Conservation (phyloP, 768 basidiomycete species). For the Sistotremastrum suecicum region DNA sequence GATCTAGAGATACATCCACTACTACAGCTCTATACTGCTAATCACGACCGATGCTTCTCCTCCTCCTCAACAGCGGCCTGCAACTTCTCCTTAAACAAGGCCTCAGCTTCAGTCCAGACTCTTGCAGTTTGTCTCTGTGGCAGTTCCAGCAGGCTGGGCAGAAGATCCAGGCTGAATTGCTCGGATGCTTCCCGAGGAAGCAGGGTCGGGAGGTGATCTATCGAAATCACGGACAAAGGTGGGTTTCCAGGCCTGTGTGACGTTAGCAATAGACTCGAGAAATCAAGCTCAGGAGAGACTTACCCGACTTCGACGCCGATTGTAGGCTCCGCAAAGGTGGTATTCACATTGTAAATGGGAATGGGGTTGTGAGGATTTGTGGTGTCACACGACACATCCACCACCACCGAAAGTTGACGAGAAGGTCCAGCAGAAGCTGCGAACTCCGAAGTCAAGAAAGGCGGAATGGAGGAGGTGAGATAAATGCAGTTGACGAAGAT, state of each 20-base stretch:
- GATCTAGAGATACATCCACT: too few relatives aligned
- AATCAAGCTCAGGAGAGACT: slow-evolving; percentile 18
- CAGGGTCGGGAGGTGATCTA: slow-evolving; percentile 92
- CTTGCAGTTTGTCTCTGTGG: slow-evolving; percentile 49
- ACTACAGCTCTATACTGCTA: too few relatives aligned
- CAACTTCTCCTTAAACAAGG: slow-evolving; percentile 58
- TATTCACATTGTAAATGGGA: slow-evolving; percentile 88
- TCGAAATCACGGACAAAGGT: slow-evolving; percentile 75
- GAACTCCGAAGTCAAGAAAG: slow-evolving; percentile 63
- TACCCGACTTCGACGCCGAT: slow-evolving; percentile 74
- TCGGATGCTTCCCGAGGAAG: slow-evolving; percentile 94
- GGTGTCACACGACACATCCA: slow-evolving; percentile 98
- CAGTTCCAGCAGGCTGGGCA: slow-evolving; percentile 72
- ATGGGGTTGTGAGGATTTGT: slow-evolving; percentile 98
- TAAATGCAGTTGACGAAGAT: slow-evolving; percentile 99
- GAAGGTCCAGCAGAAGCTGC: slow-evolving; percentile 56
- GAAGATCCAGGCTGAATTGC: slow-evolving; percentile 80
- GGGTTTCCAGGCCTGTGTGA: slow-evolving; percentile 42
- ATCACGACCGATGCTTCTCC: not conserved
- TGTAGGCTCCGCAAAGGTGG: slow-evolving; percentile 85
- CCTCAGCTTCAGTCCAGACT: slow-evolving; percentile 84
- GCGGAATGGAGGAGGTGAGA: slow-evolving; percentile 69
- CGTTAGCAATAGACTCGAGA: not conserved
- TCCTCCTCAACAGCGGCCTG: slow-evolving; percentile 30
- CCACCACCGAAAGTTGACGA: slow-evolving; percentile 66